These are phyloP conservation scores for Coemansia sp. DNA, from an alignment of 192 early-diverging fungal species.

Conservation along the genomic window DNA sequence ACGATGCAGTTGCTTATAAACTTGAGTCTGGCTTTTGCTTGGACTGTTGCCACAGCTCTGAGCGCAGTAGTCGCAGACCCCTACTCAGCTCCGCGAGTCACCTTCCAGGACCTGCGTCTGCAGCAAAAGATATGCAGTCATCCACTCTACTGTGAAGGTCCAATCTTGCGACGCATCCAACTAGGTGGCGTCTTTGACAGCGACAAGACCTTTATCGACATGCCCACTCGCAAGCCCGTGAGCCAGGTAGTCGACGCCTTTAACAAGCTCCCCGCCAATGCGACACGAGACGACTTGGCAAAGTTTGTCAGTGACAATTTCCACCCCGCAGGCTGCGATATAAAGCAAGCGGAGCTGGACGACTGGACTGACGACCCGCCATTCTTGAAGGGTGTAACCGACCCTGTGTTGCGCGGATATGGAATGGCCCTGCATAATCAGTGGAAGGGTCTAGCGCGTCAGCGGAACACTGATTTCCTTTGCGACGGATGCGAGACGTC, in stretches of 20 bases:
- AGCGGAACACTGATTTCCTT: constrained; percentile 48
- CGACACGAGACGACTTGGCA: constrained; percentile 38
- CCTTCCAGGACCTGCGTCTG: constrained; percentile 13
- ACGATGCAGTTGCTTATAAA: neutral
- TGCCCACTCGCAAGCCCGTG: constrained; percentile 66
- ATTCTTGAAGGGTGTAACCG: constrained; percentile 59
- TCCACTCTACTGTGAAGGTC: constrained; percentile 71
- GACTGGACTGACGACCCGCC: constrained; percentile 57
- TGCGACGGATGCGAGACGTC: constrained; percentile 65
- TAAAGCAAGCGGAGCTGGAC: constrained; percentile 51
- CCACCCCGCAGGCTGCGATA: constrained; percentile 58
- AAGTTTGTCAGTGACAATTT: constrained; percentile 69
- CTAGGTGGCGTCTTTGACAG: constrained; percentile 61
- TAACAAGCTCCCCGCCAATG: constrained; percentile 38
- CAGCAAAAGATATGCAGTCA: constrained; percentile 57
- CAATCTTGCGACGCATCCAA: constrained; percentile 61
- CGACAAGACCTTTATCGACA: constrained; percentile 76
- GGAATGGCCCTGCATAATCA: constrained; percentile 60
- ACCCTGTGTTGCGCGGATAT: constrained; percentile 60
- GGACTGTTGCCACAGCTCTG: neutral
- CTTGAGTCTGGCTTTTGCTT: neutral
- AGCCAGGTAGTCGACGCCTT: constrained; percentile 58
- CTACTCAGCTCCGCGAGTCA: constrained; percentile 19
- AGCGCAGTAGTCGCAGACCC: constrained; percentile 3
- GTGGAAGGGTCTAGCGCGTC: constrained; percentile 65